Conservation (phyloP, 805 yeast species). For the Cyberlindnera misumaiensis region DNA sequence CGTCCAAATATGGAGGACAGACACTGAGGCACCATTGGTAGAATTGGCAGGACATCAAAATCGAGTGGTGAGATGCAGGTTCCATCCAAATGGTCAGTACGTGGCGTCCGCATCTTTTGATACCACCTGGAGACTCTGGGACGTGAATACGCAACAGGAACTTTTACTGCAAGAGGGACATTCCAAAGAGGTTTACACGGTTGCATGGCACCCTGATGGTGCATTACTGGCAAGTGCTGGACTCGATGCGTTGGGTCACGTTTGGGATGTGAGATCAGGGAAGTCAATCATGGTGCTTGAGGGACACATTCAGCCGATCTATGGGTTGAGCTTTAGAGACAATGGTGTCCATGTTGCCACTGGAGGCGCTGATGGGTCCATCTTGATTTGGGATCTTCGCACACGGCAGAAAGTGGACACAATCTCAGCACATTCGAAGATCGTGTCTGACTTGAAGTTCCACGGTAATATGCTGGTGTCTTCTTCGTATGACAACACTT, state of each 20-base stretch:
- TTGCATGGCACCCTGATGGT: slow-evolving; percentile 72
- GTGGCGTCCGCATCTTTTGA: slow-evolving; percentile 75
- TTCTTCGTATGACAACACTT: slow-evolving; percentile 62
- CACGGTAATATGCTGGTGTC: slow-evolving; percentile 40
- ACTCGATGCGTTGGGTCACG: slow-evolving; percentile 58
- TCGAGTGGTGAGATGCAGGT: slow-evolving; percentile 53
- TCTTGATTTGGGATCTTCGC: slow-evolving; percentile 85
- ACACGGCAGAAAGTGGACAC: slow-evolving; percentile 34
- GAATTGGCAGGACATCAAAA: slow-evolving; percentile 36
- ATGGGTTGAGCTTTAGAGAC: slow-evolving; percentile 65
- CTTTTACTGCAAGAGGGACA: slow-evolving; percentile 82
- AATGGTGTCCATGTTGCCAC: slow-evolving; percentile 74
- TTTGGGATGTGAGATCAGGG: slow-evolving; percentile 90
- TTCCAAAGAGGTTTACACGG: slow-evolving; percentile 56
- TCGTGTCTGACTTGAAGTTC: slow-evolving; percentile 62
- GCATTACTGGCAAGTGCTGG: slow-evolving; percentile 73
- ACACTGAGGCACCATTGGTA: slow-evolving; percentile 5
- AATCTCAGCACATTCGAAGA: slow-evolving; percentile 68
- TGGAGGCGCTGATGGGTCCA: slow-evolving; percentile 76
- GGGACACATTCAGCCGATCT: slow-evolving; percentile 69
- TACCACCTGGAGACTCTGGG: slow-evolving; percentile 88
- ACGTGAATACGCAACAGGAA: slow-evolving; percentile 41
- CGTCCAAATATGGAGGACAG: slow-evolving; percentile 10
- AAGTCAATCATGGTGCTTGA: slow-evolving; percentile 47
- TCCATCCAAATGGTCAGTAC: slow-evolving; percentile 57